These are phyloP conservation scores for Eimeria mitis DNA, from an alignment of 169 alveolate genomes.

Conservation along the genomic window DNA sequence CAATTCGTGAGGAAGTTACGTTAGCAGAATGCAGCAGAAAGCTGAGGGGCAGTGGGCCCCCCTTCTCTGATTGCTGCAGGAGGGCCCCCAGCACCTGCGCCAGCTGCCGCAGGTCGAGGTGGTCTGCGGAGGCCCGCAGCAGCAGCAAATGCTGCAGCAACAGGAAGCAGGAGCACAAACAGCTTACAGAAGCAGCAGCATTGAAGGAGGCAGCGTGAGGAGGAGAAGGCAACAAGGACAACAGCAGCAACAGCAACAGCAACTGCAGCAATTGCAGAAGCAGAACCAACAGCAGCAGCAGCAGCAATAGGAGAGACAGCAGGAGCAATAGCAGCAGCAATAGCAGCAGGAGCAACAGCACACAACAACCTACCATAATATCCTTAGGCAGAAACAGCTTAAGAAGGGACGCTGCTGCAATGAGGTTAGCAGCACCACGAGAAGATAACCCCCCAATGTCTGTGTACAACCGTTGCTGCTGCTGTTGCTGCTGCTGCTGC, in stretches of 20 bases:
- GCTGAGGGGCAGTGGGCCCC: not conserved
- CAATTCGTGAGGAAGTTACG: not conserved
- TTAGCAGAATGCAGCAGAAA: not conserved
- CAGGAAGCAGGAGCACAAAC: not conserved
- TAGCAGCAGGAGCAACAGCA: conserved; percentile 13
- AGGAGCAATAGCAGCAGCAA: conserved; percentile 10
- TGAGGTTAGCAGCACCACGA: conserved; percentile 37
- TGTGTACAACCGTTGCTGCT: conserved; percentile 17
- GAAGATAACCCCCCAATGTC: conserved; percentile 4
- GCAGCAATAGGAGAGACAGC: not conserved
- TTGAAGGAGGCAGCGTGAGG: not conserved
- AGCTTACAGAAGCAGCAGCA: not conserved
- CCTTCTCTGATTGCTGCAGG: not conserved
- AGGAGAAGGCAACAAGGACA: conserved; percentile 14
- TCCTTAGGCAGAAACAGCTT: not conserved
- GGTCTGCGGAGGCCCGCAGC: conserved; percentile 20
- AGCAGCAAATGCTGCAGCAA: conserved; percentile 58
- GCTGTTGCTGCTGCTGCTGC: conserved; percentile 34
- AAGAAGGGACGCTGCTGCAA: conserved; percentile 20
- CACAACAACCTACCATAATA: not conserved
- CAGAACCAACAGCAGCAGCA: conserved; percentile 52
- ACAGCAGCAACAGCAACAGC: too few relatives aligned
- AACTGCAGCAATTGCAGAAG: too few relatives aligned
- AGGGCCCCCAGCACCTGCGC: conserved; percentile 52
- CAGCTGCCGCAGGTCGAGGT: not conserved